Conservation (phyloP, 768 basidiomycete genomes). For the Candolleomyces eurysporus region DNA sequence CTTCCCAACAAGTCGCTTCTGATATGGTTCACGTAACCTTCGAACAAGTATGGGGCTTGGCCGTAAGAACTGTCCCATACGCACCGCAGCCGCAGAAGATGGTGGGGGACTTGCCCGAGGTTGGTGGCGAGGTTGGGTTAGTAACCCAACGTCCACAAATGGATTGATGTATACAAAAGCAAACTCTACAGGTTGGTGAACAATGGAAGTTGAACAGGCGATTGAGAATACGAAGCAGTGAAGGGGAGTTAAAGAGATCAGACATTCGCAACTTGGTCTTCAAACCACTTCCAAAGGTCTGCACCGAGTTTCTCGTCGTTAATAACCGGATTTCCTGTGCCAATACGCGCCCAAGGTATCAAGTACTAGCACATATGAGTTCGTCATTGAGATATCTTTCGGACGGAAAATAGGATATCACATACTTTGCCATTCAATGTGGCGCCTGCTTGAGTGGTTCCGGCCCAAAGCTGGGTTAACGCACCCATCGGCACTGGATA, state of each 20-base stretch:
- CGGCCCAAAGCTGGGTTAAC: slow-evolving; percentile 50
- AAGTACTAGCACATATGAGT: slow-evolving; percentile 22
- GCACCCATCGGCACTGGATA: slow-evolving; percentile 39
- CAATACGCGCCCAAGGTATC: slow-evolving; percentile 31
- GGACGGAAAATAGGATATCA: neutral
- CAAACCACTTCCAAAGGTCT: slow-evolving; percentile 34
- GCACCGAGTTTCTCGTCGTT: slow-evolving; percentile 20
- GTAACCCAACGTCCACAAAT: neutral
- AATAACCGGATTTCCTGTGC: slow-evolving; percentile 17
- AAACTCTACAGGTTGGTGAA: slow-evolving; percentile 12
- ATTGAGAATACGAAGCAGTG: neutral
- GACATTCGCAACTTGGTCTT: slow-evolving; percentile 23
- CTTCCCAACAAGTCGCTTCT: neutral
- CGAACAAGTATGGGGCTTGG: slow-evolving; percentile 72
- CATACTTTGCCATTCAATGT: slow-evolving; percentile 45
- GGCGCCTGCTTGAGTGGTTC: slow-evolving; percentile 39
- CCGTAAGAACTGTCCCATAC: slow-evolving; percentile 61
- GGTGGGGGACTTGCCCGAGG: slow-evolving; percentile 15
- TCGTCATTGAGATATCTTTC: neutral
- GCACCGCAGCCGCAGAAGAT: slow-evolving; percentile 39
- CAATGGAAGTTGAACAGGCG: neutral
- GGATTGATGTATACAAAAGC: too few species aligned
- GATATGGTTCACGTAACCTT: slow-evolving; percentile 45
- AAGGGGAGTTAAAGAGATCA: too few species aligned
- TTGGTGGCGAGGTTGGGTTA: slow-evolving; percentile 18